Conservation (phyloP, 2,329 filamentous ascomycete genomes). For the Microcyclospora tardicrescens region DNA sequence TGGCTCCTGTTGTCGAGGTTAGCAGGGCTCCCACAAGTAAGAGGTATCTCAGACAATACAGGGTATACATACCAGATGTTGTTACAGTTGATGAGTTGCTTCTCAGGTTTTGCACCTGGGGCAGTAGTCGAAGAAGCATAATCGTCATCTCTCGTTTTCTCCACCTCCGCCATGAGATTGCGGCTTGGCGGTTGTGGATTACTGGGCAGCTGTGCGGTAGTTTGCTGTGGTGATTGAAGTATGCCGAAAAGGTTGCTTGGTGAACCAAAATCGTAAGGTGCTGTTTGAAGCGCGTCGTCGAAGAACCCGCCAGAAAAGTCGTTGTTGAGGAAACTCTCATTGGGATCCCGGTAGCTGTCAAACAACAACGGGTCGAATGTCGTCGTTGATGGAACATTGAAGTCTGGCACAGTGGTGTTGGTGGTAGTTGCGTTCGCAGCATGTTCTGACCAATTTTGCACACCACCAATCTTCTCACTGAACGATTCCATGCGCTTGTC, state of each 20-base stretch:
- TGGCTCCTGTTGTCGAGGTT: conserved; percentile 58
- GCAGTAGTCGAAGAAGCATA: conserved; percentile 29
- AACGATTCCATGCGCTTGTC: conserved; percentile 26
- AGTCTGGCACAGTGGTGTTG: conserved; percentile 9
- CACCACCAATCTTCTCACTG: conserved; percentile 43
- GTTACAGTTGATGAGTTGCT: conserved; percentile 60
- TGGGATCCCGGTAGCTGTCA: conserved; percentile 80
- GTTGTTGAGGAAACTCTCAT: conserved; percentile 55
- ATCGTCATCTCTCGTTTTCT: conserved; percentile 61
- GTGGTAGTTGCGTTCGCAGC: conserved; percentile 8
- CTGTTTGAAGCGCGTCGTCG: conserved; percentile 39
- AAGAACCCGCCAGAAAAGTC: conserved; percentile 70
- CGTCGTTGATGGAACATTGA: conserved; percentile 35
- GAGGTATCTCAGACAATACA: conserved; percentile 1
- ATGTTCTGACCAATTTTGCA: conserved; percentile 3
- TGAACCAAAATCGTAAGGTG: conserved; percentile 54
- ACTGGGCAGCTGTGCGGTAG: conserved; percentile 7
- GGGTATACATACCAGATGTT: conserved; percentile 67
- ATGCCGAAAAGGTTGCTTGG: conserved; percentile 58
- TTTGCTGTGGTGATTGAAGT: conserved; percentile 25
- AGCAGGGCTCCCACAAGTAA: conserved; percentile 21
- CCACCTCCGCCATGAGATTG: conserved; percentile 65
- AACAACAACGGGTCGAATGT: conserved; percentile 88
- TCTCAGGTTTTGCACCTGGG: conserved; percentile 3
- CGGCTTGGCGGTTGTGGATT: conserved; percentile 16